Evolutionary conservation across 2,329 filamentous ascomycete genomes (phyloP), one percentile per base, ranked within the genome.

Genomic region (Neonectria sp.): DNA sequence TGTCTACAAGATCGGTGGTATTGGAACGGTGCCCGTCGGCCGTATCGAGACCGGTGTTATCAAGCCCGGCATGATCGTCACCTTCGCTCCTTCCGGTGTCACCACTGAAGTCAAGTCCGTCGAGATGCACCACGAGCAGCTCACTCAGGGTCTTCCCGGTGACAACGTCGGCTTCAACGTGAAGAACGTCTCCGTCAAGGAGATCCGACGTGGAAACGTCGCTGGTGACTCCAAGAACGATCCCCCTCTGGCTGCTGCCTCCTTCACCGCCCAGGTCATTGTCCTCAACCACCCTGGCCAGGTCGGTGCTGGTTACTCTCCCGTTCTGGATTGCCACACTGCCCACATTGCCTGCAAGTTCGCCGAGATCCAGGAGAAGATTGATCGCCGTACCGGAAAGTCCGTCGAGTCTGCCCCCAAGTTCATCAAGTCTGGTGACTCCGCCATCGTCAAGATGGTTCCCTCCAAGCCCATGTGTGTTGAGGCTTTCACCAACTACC

Each of bases 91-190:
- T 78, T 89, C 95, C 90, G 94, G 94, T 92, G 95, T 99, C 85
- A 98, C 96, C 92, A 98, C 96, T 91, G 96, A 99, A 94, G 96
- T 98, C 92, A 99, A 99, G 95, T 98, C 95, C 86, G 96, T 99
- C 82, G 96, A 99, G 91, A 99, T 99, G 96, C 95, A 98, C 92
- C 95, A 98, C 95, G 94, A 98, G 91, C 95, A 98, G 93, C 95
- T 99, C 79, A 71, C 84, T 76, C 92, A 97, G 91, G 96, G 96
- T 93, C 83, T 93, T 77, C 96, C 96, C 83, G 96, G 96, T 92
- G 96, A 99, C 94, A 99, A 99, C 91, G 96, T 99, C 86, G 96
- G 96, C 81, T 99, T 99, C 95, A 99, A 99, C 94, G 95, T 99
- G 89, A 99, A 99, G 95, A 99, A 99, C 96, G 96, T 99, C 82